Evolutionary conservation across 495 filamentous ascomycete genomes (phyloP), one percentile per base, ranked within the genome.

Genomic region (Corynascus novoguineensis): DNA sequence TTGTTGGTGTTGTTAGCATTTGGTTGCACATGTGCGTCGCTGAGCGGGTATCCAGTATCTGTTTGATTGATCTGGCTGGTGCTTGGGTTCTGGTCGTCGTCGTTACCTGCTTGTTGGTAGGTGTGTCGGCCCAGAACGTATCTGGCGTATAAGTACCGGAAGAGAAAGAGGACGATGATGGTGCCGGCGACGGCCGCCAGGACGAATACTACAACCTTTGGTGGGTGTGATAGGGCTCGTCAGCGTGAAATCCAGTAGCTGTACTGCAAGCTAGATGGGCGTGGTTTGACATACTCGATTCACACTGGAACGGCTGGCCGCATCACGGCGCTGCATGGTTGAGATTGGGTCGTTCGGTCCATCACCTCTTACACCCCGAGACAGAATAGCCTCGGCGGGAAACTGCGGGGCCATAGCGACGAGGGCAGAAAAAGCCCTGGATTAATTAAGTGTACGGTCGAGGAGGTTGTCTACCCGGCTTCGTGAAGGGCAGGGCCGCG

Each of bases 91-190:
- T 58, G 64, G 22, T 64, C 65, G 25, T 64, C 66, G 11, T 64
- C 60, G 50, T 47, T 42, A 40, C 55, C 45, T 6, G 69, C 50
- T 11, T 40, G 66, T 21, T 63, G 49, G 55, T 68, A 71, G 22
- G 48, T 48, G 35, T 60, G 58, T 2, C 48, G 21, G 38, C 45
- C 25, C 9, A 35, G 45, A 29, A 85, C 69, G 60, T 80, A 84
- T 67, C 75, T 80, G 17, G 81, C 82, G 37, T 80, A 74, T 38
- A 73, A 77, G 53, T 66, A 53, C 9, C 64, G 63, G 45, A 53
- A 3, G 19, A 68, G 27, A 28, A 65, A 34, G 31, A 35, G 50
- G 22, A 58, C 22, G 50, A 66, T 37, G 15, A 67, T 21, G 10
- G 59, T 9, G 50, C 34, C 41, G 27, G 59, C 32, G 34, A 71